phyloP scores from a whole-genome alignment of 176 grass and related monocot genomes.

The Leersia perrieri region DNA sequence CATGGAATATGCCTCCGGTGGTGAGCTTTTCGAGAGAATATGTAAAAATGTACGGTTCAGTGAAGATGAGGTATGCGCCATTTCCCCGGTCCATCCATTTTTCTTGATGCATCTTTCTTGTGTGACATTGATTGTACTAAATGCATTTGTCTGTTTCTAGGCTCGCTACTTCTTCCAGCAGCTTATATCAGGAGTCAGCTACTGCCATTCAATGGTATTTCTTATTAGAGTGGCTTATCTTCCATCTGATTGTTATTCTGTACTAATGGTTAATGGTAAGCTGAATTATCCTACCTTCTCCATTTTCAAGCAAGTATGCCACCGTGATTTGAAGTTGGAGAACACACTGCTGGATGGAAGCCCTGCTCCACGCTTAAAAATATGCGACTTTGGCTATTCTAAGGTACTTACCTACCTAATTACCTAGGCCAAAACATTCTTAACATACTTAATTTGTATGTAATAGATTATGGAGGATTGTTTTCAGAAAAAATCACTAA shows the following conservation, averaged over 20 bases:
- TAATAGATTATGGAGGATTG: neutral
- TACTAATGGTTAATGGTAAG: conserved; percentile 3
- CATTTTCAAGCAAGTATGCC: conserved; percentile 96
- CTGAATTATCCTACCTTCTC: conserved; percentile 23
- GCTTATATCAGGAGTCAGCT: conserved; percentile 97
- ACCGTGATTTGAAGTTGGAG: conserved; percentile 97
- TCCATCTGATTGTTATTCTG: conserved; percentile 23
- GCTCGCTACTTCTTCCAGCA: conserved; percentile 97
- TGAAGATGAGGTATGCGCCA: conserved; percentile 82
- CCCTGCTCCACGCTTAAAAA: conserved; percentile 89
- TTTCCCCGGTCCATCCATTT: conserved; percentile 17
- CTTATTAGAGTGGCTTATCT: conserved; percentile 31
- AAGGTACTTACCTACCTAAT: conserved; percentile 72
- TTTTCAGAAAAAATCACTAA: conserved; percentile 15
- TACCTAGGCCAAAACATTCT: neutral
- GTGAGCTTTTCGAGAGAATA: conserved; percentile 94
- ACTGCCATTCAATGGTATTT: conserved; percentile 95
- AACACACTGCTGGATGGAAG: conserved; percentile 93
- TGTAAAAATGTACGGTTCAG: conserved; percentile 89
- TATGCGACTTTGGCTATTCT: conserved; percentile 98
- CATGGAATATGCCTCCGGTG: conserved; percentile 98
- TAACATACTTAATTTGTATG: neutral
- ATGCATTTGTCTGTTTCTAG: conserved; percentile 38
- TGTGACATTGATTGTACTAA: neutral
- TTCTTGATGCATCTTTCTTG: conserved; percentile 6